A percentile compares a stretch with the other conserved stretches of the same genome.
Evolutionary conservation across 495 filamentous ascomycete species (phyloP).

Genomic region (Tetracladium marchalianum): DNA sequence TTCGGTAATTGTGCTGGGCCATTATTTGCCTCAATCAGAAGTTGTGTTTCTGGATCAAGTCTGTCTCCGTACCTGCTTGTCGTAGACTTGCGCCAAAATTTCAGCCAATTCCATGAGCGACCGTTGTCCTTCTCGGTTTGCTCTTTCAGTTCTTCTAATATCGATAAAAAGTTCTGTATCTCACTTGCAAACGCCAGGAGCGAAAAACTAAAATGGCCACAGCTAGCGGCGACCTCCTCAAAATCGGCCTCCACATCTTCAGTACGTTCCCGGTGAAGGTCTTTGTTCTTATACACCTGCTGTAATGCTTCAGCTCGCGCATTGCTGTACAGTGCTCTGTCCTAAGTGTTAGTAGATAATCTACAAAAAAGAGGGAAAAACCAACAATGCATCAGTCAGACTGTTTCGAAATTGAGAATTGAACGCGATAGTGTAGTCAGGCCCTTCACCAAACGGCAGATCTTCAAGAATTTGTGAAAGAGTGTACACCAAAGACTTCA

Average conservation of each 20-base stretch:
- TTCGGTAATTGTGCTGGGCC: constrained; percentile 28
- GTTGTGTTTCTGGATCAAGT: constrained; percentile 16
- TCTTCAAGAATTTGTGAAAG: constrained; percentile 81
- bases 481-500: constrained; percentile 90
- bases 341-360: neutral
- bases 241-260: constrained; percentile 81
- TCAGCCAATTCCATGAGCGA: constrained; percentile 79
- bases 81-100: constrained; percentile 53
- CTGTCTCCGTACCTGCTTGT: neutral
- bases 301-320: constrained; percentile 67
- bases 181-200: constrained; percentile 84
- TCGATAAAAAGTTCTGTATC: constrained; percentile 68
- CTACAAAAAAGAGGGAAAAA: neutral
- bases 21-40: constrained; percentile 15
- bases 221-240: constrained; percentile 92
- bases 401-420: constrained; percentile 72
- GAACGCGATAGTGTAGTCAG: constrained; percentile 56
- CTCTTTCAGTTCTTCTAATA: constrained; percentile 73
- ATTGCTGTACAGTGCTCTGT: constrained; percentile 52
- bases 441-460: constrained; percentile 62
- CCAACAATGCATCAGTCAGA: constrained; percentile 59
- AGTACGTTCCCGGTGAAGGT: constrained; percentile 51
- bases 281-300: constrained; percentile 66
- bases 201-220: constrained; percentile 88
- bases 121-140: constrained; percentile 41